These are phyloP conservation scores for Melaleuca quinquenervia DNA, from an alignment of 345 rosid species.

Conservation along the genomic window DNA sequence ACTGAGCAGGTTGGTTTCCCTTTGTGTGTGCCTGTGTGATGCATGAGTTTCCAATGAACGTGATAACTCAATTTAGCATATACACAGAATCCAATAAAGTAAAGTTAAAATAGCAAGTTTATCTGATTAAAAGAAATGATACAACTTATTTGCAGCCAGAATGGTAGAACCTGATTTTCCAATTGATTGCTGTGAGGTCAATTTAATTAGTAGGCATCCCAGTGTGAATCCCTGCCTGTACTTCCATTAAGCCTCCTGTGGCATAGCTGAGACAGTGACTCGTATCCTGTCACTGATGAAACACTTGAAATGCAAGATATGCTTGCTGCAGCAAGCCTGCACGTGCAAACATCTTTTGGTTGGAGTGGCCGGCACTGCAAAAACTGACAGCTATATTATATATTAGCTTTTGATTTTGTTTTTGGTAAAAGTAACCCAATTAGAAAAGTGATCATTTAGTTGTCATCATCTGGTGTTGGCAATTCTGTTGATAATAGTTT, in stretches of 20 bases:
- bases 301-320: not conserved
- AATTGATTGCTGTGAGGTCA: not conserved
- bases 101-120: not conserved
- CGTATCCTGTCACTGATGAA: not conserved
- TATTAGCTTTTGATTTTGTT: not conserved
- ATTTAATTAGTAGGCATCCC: not conserved
- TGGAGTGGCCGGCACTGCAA: not conserved
- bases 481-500: not conserved
- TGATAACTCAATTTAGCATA: not conserved
- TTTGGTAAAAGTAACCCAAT: not conserved
- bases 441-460: not conserved
- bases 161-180: not conserved
- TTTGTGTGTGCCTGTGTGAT: not conserved
- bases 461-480: not conserved
- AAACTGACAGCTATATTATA: not conserved
- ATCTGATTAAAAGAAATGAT: not conserved
- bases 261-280: not conserved
- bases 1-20: conserved; percentile 48
- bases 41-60: not conserved
- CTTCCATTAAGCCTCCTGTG: not conserved
- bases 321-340: not conserved
- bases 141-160: not conserved
- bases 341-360: not conserved
- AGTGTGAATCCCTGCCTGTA: not conserved
- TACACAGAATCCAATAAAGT: not conserved